Base-by-base conservation (phyloP, 306 rosid species). In the Ormosia semicastrata region DNA sequence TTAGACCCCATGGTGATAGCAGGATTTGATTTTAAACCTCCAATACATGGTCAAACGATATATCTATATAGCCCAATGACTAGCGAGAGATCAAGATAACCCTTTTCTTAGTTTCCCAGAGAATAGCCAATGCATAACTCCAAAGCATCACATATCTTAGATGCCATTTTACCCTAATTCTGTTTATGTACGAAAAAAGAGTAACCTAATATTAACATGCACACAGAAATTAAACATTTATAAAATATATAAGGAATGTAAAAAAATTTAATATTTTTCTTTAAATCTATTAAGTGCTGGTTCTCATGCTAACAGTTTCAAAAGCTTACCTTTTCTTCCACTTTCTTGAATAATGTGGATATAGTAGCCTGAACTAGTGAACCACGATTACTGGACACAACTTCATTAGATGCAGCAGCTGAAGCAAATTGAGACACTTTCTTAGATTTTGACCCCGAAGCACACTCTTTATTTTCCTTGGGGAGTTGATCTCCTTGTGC, bases 331-430 rank as follows among this genome's bases (percentile, higher is more conserved):
- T 91, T 91, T 76, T 88, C 93, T 83, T 89, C 98, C 75, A 76
- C 95, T 88, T 90, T 93, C 87, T 93, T 88, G 91, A 95, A 95
- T 88, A 93, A 85, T 52, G 95, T 85, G 77, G 91, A 89, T 73
- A 93, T 84, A 37, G 99, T 91, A 77, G 98, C 76, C 83, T 95
- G 95, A 78, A 95, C 91, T 32, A 93, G 92, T 36, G 93, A 82
- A 69, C 91, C 88, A 41, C 43, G 83, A 70, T 47, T 80, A 53
- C 71, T 56, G 57, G 69, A 52, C 64, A 86, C 76, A 72, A 78
- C 79, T 59, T 85, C 86, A 66, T 79, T 83, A 32, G 89, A 63
- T 74, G 75, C 52, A 40, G 64, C 76, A 50, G 15, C 84, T 50
- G 89, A 52, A 49, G 81, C 72, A 84, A 65, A 33, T 17, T 32